Evolutionary conservation across 169 alveolate genomes (phyloP), one percentile per base, ranked within the genome.

Genomic region (Cryptosporidium felis): DNA sequence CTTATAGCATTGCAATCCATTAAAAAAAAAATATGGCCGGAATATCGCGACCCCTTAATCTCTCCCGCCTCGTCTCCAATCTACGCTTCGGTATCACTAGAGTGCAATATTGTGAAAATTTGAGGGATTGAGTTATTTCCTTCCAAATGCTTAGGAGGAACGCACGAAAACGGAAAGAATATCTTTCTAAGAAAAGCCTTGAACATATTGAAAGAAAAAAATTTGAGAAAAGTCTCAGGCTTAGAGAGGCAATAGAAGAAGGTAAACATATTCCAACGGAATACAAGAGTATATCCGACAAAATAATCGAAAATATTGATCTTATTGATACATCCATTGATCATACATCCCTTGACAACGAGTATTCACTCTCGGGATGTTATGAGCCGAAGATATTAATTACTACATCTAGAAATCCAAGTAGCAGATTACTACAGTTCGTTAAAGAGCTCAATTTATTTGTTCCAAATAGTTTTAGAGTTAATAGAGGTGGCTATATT

Each of bases 371-470:
- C 32, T 92, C 97, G 42, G 97, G 98, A 32, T 89, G 93, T 40
- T 91, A 94, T 62, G 97, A 96, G 42, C 99, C 99, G 28, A 94
- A 93, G 89, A 95, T 98, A 46, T 89, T 97, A 79, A 90, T 98
- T 16, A 98, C 99, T 60, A 97, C 99, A 23, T 93, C 98, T 32
- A 90, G 99, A 60, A 93, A 92, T 53, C 99, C 99, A 16, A 94
- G 99, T 21, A 89, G 96, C 16, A 82, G 99, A 80, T 90, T 98
- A 34, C 91, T 94, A 81, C 96, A 95, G 80, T 97, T 98, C 89
- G 96, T 96, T 79, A 97, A 97, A 92, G 99, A 98, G 88, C 82
- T 98, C 80, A 90, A 97, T 63, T 92, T 97, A 26, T 80, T 98
- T 47, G 92, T 95, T 63, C 99, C 99, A 4, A 97, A 96, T 91